These are phyloP conservation scores for Eucalyptus pumila DNA, from an alignment of 345 rosid species.

Conservation along the genomic window DNA sequence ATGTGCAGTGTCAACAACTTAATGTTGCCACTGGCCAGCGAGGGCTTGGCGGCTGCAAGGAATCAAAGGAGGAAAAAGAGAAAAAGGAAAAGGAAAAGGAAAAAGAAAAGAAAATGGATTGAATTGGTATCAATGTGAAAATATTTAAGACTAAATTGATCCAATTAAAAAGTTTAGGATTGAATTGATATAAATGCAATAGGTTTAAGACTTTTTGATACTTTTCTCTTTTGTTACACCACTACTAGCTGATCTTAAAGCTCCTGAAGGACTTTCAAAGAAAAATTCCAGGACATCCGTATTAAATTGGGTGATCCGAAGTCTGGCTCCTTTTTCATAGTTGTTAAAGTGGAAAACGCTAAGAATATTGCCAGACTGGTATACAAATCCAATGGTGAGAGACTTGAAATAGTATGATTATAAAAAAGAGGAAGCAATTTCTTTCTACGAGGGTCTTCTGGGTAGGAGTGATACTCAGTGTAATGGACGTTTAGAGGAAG, in stretches of 20 bases:
- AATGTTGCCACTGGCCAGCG: too few species aligned
- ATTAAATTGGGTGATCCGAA: background rate
- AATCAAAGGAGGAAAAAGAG: too few species aligned
- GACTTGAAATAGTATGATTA: background rate
- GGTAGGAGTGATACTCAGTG: background rate
- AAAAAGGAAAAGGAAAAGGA: too few species aligned
- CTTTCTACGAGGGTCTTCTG: background rate
- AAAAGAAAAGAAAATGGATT: too few species aligned
- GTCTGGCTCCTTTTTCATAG: background rate
- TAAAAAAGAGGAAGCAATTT: background rate
- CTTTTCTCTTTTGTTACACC: background rate
- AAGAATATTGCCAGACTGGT: too few species aligned
- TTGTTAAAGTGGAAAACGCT: background rate
- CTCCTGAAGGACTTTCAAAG: background rate
- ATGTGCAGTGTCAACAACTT: too few species aligned
- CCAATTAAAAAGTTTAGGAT: rapidly evolving
- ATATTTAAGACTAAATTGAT: too few species aligned
- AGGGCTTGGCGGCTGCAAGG: too few species aligned
- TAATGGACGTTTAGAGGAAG: background rate
- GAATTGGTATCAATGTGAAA: too few species aligned
- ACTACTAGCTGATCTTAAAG: background rate
- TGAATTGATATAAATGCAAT: too few species aligned
- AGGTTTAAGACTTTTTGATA: rapidly evolving
- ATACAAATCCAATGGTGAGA: background rate
- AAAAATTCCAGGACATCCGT: background rate